Evolutionary conservation across 768 basidiomycete species (phyloP).

Genomic region (Trametes meyenii): DNA sequence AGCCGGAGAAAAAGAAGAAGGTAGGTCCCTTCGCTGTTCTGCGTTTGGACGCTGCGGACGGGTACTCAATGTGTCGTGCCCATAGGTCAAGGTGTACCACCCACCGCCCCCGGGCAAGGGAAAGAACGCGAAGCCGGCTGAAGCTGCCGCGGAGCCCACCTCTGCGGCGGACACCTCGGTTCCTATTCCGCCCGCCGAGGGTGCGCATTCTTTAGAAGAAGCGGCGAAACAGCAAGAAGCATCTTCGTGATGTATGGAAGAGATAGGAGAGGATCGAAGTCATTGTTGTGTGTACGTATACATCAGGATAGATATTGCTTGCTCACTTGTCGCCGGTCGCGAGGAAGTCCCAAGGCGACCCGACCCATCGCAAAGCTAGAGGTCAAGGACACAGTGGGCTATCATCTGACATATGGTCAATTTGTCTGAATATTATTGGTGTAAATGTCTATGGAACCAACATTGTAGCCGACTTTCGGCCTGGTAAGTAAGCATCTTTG

Average conservation of each 20-base stretch:
- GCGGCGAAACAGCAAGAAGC: conserved; percentile 14
- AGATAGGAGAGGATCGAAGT: neutral
- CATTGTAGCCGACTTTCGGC: too few relatives aligned
- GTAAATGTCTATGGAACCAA: too few relatives aligned
- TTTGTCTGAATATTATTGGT: too few relatives aligned
- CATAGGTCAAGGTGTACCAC: conserved; percentile 78
- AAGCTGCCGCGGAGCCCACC: conserved; percentile 20
- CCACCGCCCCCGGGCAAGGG: conserved; percentile 84
- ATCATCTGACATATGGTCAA: too few relatives aligned
- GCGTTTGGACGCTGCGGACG: too few relatives aligned
- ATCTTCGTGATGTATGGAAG: neutral
- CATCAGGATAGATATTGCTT: neutral
- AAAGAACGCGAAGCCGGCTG: conserved; percentile 48
- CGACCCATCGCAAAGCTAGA: too few relatives aligned
- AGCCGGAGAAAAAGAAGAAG: conserved; percentile 62
- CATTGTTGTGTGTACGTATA: conserved; percentile 8
- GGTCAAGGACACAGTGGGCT: too few relatives aligned
- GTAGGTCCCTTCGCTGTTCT: conserved; percentile 22
- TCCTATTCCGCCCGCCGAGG: neutral
- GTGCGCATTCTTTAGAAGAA: conserved; percentile 8
- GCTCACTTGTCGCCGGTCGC: too few relatives aligned
- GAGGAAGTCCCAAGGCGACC: too few relatives aligned
- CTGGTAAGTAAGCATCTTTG: too few relatives aligned
- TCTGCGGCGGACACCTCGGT: neutral
- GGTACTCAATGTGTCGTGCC: neutral